Evolutionary conservation across 2,329 filamentous ascomycete species (phyloP).

Genomic region (Xylaria sp.): DNA sequence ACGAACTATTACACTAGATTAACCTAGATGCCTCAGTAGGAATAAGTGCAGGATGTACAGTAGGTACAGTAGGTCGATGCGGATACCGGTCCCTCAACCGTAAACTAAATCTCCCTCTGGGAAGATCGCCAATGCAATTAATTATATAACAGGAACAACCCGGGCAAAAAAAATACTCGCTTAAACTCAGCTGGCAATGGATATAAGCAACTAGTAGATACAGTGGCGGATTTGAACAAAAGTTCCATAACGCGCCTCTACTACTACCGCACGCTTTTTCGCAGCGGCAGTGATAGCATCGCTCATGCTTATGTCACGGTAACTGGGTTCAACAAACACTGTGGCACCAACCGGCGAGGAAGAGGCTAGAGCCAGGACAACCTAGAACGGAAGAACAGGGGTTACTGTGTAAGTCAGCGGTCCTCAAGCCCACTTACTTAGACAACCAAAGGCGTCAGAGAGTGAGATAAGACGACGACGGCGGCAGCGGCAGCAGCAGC

Average conservation of each 20-base stretch:
- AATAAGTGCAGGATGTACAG: not conserved
- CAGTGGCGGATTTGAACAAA: conserved; percentile 13
- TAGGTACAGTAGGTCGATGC: not conserved
- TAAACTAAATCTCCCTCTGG: not conserved
- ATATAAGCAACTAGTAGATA: conserved; percentile 12
- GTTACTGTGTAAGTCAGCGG: conserved; percentile 5
- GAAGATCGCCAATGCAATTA: conserved; percentile 7
- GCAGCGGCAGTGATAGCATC: not conserved
- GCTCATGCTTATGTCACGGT: conserved; percentile 11
- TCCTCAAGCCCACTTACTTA: conserved; percentile 20
- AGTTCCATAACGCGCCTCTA: conserved; percentile 30
- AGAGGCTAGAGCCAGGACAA: conserved; percentile 17
- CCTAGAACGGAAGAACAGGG: conserved; percentile 27
- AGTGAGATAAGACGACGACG: conserved; percentile 28
- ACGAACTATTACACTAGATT: conserved; percentile 6
- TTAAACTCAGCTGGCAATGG: conserved; percentile 2
- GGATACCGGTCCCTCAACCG: not conserved
- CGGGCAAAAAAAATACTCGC: not conserved
- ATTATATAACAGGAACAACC: not conserved
- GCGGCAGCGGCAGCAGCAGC: not conserved
- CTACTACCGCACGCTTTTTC: conserved; percentile 1
- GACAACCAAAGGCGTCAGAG: conserved; percentile 6
- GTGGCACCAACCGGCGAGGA: conserved; percentile 30
- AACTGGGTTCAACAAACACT: conserved; percentile 8
- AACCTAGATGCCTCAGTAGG: not conserved